Conservation (phyloP, 1,139 yeast genomes). For the Magnusiomyces ingens region DNA sequence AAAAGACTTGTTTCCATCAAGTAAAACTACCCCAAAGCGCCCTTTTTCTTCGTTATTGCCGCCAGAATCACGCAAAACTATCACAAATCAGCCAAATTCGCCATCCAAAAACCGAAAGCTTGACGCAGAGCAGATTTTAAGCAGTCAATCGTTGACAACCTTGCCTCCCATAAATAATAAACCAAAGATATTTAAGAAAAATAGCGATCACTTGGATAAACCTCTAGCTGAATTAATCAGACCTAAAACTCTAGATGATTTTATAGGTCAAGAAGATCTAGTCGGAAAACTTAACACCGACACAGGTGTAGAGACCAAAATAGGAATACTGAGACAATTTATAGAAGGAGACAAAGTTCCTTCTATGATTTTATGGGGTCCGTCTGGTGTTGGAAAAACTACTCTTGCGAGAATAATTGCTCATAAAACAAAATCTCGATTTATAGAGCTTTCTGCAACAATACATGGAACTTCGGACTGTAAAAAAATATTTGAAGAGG, state of each 20-base stretch:
- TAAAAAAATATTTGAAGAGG: constrained; percentile 64
- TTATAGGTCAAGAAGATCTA: constrained; percentile 79
- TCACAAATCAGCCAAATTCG: neutral
- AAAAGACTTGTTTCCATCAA: neutral
- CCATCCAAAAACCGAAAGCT: neutral
- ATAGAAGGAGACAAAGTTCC: constrained; percentile 55
- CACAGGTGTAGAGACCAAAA: no score
- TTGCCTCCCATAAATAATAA: neutral
- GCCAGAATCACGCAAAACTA: neutral
- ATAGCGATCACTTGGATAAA: constrained; percentile 7
- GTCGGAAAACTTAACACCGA: constrained; percentile 46
- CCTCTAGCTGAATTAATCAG: constrained; percentile 79
- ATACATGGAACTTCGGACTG: constrained; percentile 65
- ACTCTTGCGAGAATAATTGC: constrained; percentile 48
- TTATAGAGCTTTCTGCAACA: constrained; percentile 85
- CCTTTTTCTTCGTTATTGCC: neutral
- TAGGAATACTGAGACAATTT: constrained; percentile 64
- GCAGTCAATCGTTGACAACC: neutral
- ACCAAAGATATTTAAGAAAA: constrained; percentile 9
- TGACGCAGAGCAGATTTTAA: neutral
- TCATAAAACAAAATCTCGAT: constrained; percentile 42
- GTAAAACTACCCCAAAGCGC: constrained; percentile 1
- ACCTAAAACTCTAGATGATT: constrained; percentile 67
- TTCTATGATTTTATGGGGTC: constrained; percentile 91
- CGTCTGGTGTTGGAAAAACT: constrained; percentile 88